Conservation (phyloP, 2,329 filamentous ascomycete genomes). For the Tolypocladium tropicale region DNA sequence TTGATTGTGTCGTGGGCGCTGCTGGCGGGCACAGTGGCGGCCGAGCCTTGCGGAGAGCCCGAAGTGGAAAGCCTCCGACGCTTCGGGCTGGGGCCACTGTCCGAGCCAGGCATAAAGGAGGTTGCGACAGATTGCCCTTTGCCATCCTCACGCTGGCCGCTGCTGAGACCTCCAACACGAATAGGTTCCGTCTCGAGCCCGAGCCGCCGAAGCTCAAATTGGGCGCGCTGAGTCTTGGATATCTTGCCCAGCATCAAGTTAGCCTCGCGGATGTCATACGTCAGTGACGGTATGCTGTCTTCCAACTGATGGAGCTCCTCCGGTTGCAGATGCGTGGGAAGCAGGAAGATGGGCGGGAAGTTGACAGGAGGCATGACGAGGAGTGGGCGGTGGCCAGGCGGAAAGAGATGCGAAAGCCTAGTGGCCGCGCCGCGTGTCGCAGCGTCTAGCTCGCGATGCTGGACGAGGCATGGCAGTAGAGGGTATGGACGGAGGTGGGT, state of each 20-base stretch:
- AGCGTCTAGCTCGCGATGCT: not conserved
- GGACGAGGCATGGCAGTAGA: not conserved
- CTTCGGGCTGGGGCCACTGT: constrained; percentile 7
- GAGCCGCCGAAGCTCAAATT: constrained; percentile 64
- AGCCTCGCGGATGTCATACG: constrained; percentile 63
- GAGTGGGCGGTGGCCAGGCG: not conserved
- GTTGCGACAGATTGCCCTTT: not conserved
- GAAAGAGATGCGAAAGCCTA: not conserved
- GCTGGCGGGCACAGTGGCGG: not conserved
- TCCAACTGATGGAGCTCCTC: constrained; percentile 56
- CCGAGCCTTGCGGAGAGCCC: not conserved
- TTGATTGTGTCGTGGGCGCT: constrained; percentile 24
- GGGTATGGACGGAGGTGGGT: not conserved
- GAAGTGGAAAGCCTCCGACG: constrained; percentile 7
- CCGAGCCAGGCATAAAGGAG: not conserved
- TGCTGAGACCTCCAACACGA: not conserved
- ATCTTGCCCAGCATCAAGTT: constrained; percentile 66
- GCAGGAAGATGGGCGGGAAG: constrained; percentile 60
- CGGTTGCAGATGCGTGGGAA: constrained; percentile 57
- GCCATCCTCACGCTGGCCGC: not conserved
- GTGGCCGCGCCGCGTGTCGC: not conserved
- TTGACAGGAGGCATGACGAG: constrained; percentile 12
- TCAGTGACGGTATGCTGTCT: constrained; percentile 53
- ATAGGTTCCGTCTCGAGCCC: constrained; percentile 46
- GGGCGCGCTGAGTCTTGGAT: constrained; percentile 56